Conservation (phyloP, 2,329 filamentous ascomycete genomes). For the Myriosclerotinia scirpicola region DNA sequence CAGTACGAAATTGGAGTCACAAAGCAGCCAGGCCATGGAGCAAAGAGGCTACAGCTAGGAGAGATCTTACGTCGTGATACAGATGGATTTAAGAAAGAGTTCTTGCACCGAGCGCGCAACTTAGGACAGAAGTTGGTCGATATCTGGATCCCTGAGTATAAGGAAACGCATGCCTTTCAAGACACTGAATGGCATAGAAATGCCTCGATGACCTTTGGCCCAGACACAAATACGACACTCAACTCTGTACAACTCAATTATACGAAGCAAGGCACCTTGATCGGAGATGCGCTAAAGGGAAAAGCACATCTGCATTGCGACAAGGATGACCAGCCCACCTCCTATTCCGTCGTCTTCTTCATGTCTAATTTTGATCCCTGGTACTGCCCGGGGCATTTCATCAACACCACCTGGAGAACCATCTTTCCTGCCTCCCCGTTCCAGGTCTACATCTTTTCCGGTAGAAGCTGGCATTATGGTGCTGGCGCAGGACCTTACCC, state of each 20-base stretch:
- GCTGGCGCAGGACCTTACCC: background rate
- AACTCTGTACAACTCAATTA: background rate
- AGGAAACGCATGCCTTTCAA: background rate
- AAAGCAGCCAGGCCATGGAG: background rate
- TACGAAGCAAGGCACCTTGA: background rate
- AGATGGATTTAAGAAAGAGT: background rate
- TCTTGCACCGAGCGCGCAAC: background rate
- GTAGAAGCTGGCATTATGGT: background rate
- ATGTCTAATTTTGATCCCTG: background rate
- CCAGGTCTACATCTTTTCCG: background rate
- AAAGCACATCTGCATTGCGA: conserved; percentile 1
- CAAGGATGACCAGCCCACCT: conserved; percentile 3
- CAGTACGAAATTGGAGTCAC: background rate
- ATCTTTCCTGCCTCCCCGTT: conserved; percentile 3
- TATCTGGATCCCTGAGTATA: conserved; percentile 3
- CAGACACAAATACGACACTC: background rate
- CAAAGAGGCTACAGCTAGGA: background rate
- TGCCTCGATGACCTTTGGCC: background rate
- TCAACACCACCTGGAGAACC: background rate
- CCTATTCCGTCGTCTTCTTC: conserved; percentile 12
- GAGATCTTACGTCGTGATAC: background rate
- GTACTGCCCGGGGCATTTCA: conserved; percentile 2
- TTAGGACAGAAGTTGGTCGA: background rate
- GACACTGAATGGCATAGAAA: conserved; percentile 2
- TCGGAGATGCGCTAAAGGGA: background rate